These are phyloP conservation scores for Cutaneotrichosporon daszewskae DNA, from an alignment of 1,284 basidiomycete species.

Conservation along the genomic window DNA sequence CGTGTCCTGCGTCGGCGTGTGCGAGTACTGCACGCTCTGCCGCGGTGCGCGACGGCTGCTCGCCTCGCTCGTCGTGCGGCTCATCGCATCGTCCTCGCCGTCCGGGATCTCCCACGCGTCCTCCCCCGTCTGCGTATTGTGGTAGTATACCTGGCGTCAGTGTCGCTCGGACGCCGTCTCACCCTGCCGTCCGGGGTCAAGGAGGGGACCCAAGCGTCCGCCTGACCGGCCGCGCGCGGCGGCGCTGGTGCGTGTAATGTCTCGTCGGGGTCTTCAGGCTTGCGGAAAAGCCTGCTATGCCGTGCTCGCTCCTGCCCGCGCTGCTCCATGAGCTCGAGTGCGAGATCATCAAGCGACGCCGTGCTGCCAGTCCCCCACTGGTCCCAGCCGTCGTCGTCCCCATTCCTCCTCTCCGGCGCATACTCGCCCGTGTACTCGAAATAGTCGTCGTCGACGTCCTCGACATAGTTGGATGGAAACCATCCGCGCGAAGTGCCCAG, in stretches of 20 bases:
- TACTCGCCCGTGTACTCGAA: conserved; percentile 42
- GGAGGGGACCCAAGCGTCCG: conserved; percentile 48
- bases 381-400: conserved; percentile 23
- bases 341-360: conserved; percentile 31
- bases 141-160: conserved; percentile 72
- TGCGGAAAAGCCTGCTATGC: neutral
- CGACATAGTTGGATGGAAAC: conserved; percentile 97
- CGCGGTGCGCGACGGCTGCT: conserved; percentile 1
- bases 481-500: conserved; percentile 84
- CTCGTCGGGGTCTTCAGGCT: conserved; percentile 9
- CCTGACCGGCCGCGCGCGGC: conserved; percentile 3
- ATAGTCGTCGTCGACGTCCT: conserved; percentile 70
- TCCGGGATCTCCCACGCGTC: conserved; percentile 76
- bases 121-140: conserved; percentile 85
- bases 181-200: conserved; percentile 48
- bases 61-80: neutral
- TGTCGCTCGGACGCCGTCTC: conserved; percentile 16
- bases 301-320: neutral
- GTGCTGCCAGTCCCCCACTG: conserved; percentile 15
- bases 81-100: conserved; percentile 51
- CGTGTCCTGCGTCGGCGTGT: neutral
- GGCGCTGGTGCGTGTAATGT: conserved; percentile 9
- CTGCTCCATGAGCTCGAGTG: conserved; percentile 32
- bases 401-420: conserved; percentile 56
- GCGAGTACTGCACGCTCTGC: too few relatives aligned